Conservation (phyloP, 140 eudicot genomes). For the Eryngium alpinum region DNA sequence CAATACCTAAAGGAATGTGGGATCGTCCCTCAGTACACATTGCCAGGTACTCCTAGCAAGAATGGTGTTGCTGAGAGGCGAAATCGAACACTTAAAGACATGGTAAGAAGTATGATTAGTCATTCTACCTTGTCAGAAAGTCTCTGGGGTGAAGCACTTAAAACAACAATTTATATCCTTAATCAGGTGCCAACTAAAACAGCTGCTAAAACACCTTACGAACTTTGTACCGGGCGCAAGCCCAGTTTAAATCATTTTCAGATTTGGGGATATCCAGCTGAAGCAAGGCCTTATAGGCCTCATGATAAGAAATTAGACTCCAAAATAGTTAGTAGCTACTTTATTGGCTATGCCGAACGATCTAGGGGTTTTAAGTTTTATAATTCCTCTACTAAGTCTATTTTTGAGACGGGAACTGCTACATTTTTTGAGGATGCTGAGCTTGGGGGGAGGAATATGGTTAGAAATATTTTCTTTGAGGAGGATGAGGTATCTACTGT, state of each 20-base stretch:
- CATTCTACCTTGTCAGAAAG: background rate
- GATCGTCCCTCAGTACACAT: background rate
- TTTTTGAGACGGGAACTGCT: too few relatives aligned
- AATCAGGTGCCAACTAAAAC: background rate
- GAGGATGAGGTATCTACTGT: too few relatives aligned
- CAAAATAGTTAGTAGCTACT: background rate
- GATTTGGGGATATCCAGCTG: background rate
- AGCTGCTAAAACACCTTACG: background rate
- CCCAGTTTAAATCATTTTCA: background rate
- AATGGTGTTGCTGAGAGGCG: slow-evolving; percentile 9
- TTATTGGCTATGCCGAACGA: background rate
- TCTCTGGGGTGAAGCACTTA: background rate
- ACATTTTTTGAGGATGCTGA: too few relatives aligned
- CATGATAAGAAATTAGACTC: background rate
- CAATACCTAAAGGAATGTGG: background rate
- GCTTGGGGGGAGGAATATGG: too few relatives aligned
- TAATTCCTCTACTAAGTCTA: too few relatives aligned
- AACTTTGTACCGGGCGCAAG: background rate
- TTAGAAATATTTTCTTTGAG: too few relatives aligned
- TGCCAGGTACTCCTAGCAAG: background rate
- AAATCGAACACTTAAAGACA: background rate
- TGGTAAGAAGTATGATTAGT: too few relatives aligned
- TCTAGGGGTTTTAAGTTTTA: background rate
- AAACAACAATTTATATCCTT: background rate
- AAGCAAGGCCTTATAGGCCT: background rate